Base-by-base conservation (phyloP, 164 flowering plant genomes). In the Vitis rupestris region DNA sequence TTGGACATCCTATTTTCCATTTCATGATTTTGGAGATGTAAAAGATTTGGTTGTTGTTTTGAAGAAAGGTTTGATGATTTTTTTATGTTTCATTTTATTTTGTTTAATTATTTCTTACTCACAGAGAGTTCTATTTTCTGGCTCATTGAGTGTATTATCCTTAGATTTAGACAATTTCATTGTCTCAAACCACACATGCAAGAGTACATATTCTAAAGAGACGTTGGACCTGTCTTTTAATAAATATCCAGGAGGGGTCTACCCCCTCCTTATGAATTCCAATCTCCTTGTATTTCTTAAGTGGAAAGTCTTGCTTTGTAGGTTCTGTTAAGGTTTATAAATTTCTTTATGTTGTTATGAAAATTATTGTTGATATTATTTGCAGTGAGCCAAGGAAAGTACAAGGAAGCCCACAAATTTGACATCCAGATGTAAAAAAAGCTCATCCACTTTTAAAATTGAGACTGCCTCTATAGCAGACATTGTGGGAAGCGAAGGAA, bases 381-480 rank as follows among this genome's bases (percentile, higher is more conserved):
- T 92, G 83, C 85, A 89, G 63, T 85, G 81, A 71, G 49, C 78
- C 58, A 90, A 86, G 76, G 73, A 70, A 85, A n/a, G 50, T 67
- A 67, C 84, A 11, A n/a, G 55, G 73, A n/a, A 83, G 54, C 61
- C 86, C 13, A 23, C 72, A 12, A 69, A 51, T 50, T 76, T 84
- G 67, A 71, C 85, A 70, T 73, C 81, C 14, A 88, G 82, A 74
- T 44, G n/a, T 84, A 53, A 61, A 75, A 61, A 85, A 73, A 70
- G 23, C 37, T 70, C 80, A 52, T 68, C 88, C 12, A 64, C 71
- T 64, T 66, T 76, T 59, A 81, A 81, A 64, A 74, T 75, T 69
- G 85, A 81, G 68, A 79, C 80, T 61, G 70, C 75, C 66, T 63
- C 90, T 52, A 73, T 62, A 3, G 84, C 80, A 71, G 91, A 84